Evolutionary conservation across 176 grass and related monocot species (phyloP).

Genomic region (Coix lacrymajobi): DNA sequence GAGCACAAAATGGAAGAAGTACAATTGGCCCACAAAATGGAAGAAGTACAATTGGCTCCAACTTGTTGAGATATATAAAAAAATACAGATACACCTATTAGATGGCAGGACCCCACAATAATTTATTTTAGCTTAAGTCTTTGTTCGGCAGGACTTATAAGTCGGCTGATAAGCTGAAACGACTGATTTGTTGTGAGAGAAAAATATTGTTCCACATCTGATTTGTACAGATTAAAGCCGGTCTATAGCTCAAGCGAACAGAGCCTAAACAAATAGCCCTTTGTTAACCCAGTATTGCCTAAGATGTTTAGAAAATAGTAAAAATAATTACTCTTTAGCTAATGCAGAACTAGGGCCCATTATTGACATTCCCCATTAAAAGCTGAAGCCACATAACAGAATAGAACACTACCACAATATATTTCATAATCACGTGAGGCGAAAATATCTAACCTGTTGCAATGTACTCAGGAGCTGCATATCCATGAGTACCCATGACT

Average conservation of each 20-base stretch:
- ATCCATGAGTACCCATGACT: constrained; percentile 98
- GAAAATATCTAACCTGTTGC: constrained; percentile 62
- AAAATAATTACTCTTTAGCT: not conserved
- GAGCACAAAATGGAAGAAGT: not conserved
- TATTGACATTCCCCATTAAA: not conserved
- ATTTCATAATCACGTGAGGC: not conserved
- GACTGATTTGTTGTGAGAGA: too few relatives aligned
- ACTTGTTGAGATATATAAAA: not conserved
- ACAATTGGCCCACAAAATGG: not conserved
- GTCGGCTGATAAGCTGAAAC: too few relatives aligned
- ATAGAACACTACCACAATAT: not conserved
- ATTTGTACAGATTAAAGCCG: too few relatives aligned
- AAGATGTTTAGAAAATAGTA: not conserved
- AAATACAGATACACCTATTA: not conserved
- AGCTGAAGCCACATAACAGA: not conserved
- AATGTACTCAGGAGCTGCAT: constrained; percentile 97
- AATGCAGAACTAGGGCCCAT: not conserved
- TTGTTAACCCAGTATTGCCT: not conserved
- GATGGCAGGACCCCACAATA: not conserved
- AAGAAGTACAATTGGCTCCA: not conserved
- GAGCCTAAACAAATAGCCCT: not conserved
- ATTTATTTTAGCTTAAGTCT: not conserved
- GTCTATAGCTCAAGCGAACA: too few relatives aligned
- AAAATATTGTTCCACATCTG: too few relatives aligned
- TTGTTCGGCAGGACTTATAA: too few relatives aligned